Percentiles rank a stretch among this genome's conserved stretches.
These are phyloP conservation scores for Magnolia kwangsiensis DNA, from an alignment of 164 flowering plant genomes.

Conservation along the genomic window DNA sequence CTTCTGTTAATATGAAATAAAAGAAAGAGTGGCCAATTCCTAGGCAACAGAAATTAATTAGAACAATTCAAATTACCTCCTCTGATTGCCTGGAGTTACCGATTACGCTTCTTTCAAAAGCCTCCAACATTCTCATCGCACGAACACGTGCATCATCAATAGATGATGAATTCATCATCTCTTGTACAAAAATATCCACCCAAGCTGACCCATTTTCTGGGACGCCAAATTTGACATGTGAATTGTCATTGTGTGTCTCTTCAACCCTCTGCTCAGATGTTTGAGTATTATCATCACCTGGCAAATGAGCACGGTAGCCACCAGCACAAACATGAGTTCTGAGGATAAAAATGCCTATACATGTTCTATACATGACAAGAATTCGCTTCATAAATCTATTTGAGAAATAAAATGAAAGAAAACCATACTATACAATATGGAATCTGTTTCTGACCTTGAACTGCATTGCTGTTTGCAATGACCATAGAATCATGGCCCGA, in stretches of 20 bases:
- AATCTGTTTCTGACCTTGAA: slow-evolving; percentile 14
- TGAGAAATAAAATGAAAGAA: not conserved
- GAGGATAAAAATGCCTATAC: not conserved
- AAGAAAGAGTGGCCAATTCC: not conserved
- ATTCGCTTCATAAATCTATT: not conserved
- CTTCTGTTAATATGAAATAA: not conserved
- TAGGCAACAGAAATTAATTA: not conserved
- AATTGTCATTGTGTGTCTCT: slow-evolving; percentile 17
- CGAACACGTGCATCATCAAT: slow-evolving; percentile 40
- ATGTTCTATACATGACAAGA: not conserved
- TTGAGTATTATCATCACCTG: slow-evolving; percentile 19
- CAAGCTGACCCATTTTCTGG: slow-evolving; percentile 21
- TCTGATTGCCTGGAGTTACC: slow-evolving; percentile 15
- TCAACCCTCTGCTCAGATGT: slow-evolving; percentile 20
- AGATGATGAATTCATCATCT: slow-evolving; percentile 33
- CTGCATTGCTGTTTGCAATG: not conserved
- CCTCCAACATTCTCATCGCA: slow-evolving; percentile 37
- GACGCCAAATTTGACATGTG: slow-evolving; percentile 11
- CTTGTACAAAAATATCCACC: slow-evolving; percentile 35
- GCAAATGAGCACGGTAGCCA: not conserved
- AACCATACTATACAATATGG: not conserved
- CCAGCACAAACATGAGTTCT: not conserved
- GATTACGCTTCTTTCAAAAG: slow-evolving; percentile 30
- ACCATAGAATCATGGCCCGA: slow-evolving; percentile 12
- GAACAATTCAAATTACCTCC: slow-evolving; percentile 13